These are phyloP conservation scores for Clonostachys rosea DNA, from an alignment of 2,329 filamentous ascomycete genomes.

Conservation along the genomic window DNA sequence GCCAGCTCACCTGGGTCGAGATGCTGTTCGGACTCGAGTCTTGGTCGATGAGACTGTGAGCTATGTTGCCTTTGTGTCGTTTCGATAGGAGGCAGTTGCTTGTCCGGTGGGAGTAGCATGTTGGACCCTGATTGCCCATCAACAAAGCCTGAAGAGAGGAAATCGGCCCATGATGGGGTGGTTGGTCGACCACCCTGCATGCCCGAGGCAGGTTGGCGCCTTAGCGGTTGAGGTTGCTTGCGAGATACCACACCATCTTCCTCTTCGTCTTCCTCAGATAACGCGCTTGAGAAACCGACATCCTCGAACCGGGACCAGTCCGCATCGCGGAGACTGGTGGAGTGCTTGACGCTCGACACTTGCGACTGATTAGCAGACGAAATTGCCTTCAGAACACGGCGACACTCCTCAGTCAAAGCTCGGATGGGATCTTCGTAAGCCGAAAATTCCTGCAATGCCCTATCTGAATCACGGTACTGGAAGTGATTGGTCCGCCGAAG, in stretches of 20 bases:
- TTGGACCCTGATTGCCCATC: constrained; percentile 66
- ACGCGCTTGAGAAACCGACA: constrained; percentile 76
- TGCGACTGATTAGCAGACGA: constrained; percentile 85
- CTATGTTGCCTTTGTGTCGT: constrained; percentile 69
- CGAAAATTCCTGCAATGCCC: constrained; percentile 78
- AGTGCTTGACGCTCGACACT: constrained; percentile 64
- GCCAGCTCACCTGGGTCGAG: constrained; percentile 92
- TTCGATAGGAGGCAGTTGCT: constrained; percentile 82
- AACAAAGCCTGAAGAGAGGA: constrained; percentile 87
- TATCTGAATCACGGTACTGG: constrained; percentile 86
- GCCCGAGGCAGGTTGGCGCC: constrained; percentile 64
- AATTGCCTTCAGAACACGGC: constrained; percentile 83
- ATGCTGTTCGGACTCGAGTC: constrained; percentile 61
- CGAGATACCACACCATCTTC: constrained; percentile 43
- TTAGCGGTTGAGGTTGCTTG: constrained; percentile 43
- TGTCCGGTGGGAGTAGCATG: constrained; percentile 83
- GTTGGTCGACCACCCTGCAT: constrained; percentile 74
- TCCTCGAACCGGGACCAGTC: constrained; percentile 98
- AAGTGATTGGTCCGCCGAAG: constrained; percentile 90
- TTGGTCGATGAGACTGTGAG: constrained; percentile 77
- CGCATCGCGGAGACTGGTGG: constrained; percentile 72
- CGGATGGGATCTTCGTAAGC: constrained; percentile 84
- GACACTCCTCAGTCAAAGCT: constrained; percentile 89
- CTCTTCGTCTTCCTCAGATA: constrained; percentile 68
- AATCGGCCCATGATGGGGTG: constrained; percentile 97